These are phyloP conservation scores for Pyricularia grisea DNA, from an alignment of 2,329 filamentous ascomycete genomes.

Conservation along the genomic window DNA sequence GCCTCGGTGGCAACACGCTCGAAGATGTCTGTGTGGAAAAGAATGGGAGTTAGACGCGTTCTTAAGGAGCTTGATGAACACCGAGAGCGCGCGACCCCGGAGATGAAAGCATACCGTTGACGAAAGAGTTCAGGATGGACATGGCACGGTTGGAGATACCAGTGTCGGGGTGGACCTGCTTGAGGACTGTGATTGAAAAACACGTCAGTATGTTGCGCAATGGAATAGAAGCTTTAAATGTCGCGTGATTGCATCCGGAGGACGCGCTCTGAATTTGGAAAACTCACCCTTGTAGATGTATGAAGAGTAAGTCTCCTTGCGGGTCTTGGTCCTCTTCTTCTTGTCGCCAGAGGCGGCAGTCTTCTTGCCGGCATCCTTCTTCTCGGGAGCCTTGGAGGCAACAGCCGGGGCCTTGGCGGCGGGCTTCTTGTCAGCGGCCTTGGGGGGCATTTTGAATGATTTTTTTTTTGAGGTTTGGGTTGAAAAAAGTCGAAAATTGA, in stretches of 20 bases:
- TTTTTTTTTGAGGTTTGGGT: slow-evolving; percentile 6
- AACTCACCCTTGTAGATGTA: slow-evolving; percentile 99
- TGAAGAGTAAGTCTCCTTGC: slow-evolving; percentile 99
- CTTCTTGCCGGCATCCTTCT: slow-evolving; percentile 99
- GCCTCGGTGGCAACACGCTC: slow-evolving; percentile 98
- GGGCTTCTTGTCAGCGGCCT: slow-evolving; percentile 98
- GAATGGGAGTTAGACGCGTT: slow-evolving; percentile 13
- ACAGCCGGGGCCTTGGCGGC: slow-evolving; percentile 88
- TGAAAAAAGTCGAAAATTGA: slow-evolving; percentile 10
- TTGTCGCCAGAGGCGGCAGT: slow-evolving; percentile 92
- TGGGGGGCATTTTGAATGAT: slow-evolving; percentile 79
- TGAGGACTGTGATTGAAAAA: slow-evolving; percentile 60
- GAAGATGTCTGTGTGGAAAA: slow-evolving; percentile 75
- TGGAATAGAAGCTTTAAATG: neutral
- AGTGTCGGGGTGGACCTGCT: slow-evolving; percentile 99
- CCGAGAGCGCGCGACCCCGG: too few relatives aligned
- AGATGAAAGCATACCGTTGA: slow-evolving; percentile 65
- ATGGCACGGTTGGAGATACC: slow-evolving; percentile 99
- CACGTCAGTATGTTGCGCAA: slow-evolving; percentile 4
- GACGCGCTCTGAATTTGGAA: slow-evolving; percentile 1
- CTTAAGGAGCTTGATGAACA: neutral
- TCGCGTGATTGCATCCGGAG: neutral
- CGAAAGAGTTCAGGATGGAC: slow-evolving; percentile 99
- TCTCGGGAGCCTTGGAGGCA: slow-evolving; percentile 66
- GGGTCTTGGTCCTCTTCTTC: slow-evolving; percentile 99